Evolutionary conservation across 139 green algal genomes (phyloP).

Genomic region (Tetradesmus obliquus): DNA sequence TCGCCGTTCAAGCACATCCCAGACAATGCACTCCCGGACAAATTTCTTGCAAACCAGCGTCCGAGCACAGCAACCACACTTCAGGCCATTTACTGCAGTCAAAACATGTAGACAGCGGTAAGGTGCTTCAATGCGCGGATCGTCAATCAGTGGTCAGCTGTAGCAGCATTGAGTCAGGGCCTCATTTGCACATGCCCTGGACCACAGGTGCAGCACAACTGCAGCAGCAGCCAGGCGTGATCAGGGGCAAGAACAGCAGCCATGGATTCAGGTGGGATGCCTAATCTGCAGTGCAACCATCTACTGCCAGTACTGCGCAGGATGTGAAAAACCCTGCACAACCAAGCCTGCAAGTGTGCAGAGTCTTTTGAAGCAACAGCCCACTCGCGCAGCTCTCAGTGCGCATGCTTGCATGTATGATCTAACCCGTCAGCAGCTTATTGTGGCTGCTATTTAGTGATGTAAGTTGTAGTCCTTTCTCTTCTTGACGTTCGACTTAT

Average conservation of each 20-base stretch:
- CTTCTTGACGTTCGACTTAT: neutral
- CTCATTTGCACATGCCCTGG: neutral
- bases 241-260: neutral
- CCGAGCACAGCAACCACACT: neutral
- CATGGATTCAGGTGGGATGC: slow-evolving; percentile 4
- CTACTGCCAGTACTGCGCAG: neutral
- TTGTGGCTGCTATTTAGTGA: too few relatives aligned
- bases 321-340: neutral
- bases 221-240: slow-evolving; percentile 14
- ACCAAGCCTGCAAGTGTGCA: too few relatives aligned
- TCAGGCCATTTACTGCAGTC: neutral
- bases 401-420: too few relatives aligned
- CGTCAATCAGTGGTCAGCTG: neutral
- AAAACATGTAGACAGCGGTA: neutral
- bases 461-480: too few relatives aligned
- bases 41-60: neutral
- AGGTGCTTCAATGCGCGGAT: neutral
- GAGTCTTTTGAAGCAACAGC: too few relatives aligned
- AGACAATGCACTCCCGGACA: neutral
- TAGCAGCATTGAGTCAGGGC: neutral
- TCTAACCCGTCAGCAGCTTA: too few relatives aligned
- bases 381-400: too few relatives aligned
- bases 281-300: neutral
- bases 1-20: neutral
- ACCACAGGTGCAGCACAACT: slow-evolving; percentile 18